phyloP scores from a whole-genome alignment of 225 moss, liverwort and hornwort species.

The Physcomitrellopsis africana region DNA sequence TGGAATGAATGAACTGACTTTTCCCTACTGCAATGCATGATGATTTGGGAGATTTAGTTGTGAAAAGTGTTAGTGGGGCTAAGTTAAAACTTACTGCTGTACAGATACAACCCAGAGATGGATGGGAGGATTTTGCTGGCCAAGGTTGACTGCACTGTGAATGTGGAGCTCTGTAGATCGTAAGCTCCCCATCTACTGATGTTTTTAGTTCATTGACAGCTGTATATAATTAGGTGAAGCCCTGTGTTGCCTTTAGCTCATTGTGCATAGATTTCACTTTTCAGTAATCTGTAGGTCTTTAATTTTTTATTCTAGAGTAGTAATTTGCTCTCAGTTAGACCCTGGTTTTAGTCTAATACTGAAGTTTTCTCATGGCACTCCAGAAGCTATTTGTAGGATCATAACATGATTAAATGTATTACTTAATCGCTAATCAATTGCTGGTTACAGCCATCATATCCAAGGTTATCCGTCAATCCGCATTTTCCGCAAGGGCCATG shows the following conservation, averaged over 20 bases:
- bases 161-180: slow-evolving; percentile 64
- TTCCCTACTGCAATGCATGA: background rate
- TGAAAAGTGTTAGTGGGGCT: background rate
- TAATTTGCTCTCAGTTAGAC: background rate
- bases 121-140: slow-evolving; percentile 80
- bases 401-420: background rate
- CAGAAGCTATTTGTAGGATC: slow-evolving; percentile 8
- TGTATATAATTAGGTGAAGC: background rate
- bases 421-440: background rate
- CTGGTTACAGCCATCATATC: slow-evolving; percentile 70
- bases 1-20: background rate
- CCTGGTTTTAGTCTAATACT: background rate
- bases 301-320: background rate
- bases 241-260: slow-evolving; percentile 8
- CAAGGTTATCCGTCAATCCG: slow-evolving; percentile 89
- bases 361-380: background rate
- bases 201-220: background rate
- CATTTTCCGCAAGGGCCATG: slow-evolving; percentile 81
- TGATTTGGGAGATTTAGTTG: background rate
- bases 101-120: slow-evolving; percentile 75
- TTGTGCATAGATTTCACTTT: background rate
- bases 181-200: slow-evolving; percentile 36
- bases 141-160: slow-evolving; percentile 73
- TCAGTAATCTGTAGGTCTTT: background rate
- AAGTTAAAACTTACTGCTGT: slow-evolving; percentile 20